phyloP scores from a whole-genome alignment of 495 filamentous ascomycete species.

The Daldinia vernicosa region DNA sequence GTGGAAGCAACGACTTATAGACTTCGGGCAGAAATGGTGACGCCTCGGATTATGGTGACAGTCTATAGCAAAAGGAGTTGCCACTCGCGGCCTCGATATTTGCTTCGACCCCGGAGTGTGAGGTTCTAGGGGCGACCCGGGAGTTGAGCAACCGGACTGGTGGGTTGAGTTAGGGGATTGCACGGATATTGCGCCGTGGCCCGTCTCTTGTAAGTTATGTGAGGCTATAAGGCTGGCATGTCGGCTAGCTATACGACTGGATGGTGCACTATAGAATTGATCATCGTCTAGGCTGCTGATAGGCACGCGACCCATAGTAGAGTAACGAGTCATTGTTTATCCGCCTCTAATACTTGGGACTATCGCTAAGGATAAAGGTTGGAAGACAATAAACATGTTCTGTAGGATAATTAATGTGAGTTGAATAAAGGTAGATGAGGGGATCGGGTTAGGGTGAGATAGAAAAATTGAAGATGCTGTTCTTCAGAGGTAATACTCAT shows the following conservation, averaged over 20 bases:
- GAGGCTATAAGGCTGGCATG: slow-evolving; percentile 25
- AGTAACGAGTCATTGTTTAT: slow-evolving; percentile 19
- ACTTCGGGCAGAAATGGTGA: slow-evolving; percentile 34
- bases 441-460: neutral
- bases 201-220: slow-evolving; percentile 18
- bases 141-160: neutral
- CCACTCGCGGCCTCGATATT: slow-evolving; percentile 15
- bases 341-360: slow-evolving; percentile 8
- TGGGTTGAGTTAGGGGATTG: slow-evolving; percentile 10
- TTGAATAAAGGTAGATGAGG: slow-evolving; percentile 1
- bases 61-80: slow-evolving; percentile 17
- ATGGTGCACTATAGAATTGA: slow-evolving; percentile 32
- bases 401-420: slow-evolving; percentile 25
- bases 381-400: slow-evolving; percentile 8
- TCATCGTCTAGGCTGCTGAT: slow-evolving; percentile 27
- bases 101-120: slow-evolving; percentile 2
- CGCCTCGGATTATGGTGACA: slow-evolving; percentile 31
- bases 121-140: neutral
- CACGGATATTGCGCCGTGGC: neutral
- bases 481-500: neutral
- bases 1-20: slow-evolving; percentile 19
- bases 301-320: slow-evolving; percentile 15
- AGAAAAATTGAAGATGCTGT: neutral
- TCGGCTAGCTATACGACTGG: slow-evolving; percentile 26
- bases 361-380: slow-evolving; percentile 3